Percentiles rank a stretch among this genome's conserved stretches.
phyloP scores from a whole-genome alignment of 345 rosid genomes.

The Dipteronia sinensis region DNA sequence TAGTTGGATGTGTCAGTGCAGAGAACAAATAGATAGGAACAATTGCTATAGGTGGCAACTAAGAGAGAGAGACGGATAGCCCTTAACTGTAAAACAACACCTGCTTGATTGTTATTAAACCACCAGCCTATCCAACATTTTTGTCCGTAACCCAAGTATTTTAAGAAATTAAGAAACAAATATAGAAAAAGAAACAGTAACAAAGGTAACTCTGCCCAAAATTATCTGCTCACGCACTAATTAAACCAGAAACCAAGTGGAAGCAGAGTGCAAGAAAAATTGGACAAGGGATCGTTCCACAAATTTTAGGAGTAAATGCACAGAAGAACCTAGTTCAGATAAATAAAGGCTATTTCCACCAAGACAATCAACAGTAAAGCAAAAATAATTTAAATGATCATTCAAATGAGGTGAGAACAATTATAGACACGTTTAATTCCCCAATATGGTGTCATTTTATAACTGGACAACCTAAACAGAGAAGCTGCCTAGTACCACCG shows the following conservation, averaged over 20 bases:
- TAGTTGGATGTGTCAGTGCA: background rate
- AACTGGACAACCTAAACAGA: background rate
- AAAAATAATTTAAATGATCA: background rate
- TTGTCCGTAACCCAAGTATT: background rate
- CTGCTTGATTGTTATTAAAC: background rate
- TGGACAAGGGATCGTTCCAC: background rate
- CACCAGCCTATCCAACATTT: background rate
- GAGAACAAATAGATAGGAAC: background rate
- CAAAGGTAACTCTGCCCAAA: background rate
- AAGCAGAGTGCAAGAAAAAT: background rate
- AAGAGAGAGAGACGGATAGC: background rate
- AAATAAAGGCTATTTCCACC: background rate
- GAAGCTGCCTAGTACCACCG: background rate
- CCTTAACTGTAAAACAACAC: background rate
- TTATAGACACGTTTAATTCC: background rate
- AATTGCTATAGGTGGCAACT: background rate
- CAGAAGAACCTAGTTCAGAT: background rate
- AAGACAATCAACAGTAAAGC: background rate
- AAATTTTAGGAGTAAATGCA: background rate
- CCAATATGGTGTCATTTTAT: background rate
- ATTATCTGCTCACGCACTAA: slow-evolving; percentile 2
- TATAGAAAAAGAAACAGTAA: background rate
- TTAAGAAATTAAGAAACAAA: background rate
- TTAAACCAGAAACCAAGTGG: background rate
- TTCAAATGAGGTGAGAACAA: background rate